These are phyloP conservation scores for Larix kaempferi DNA, from an alignment of 75 land plant species.

Conservation along the genomic window DNA sequence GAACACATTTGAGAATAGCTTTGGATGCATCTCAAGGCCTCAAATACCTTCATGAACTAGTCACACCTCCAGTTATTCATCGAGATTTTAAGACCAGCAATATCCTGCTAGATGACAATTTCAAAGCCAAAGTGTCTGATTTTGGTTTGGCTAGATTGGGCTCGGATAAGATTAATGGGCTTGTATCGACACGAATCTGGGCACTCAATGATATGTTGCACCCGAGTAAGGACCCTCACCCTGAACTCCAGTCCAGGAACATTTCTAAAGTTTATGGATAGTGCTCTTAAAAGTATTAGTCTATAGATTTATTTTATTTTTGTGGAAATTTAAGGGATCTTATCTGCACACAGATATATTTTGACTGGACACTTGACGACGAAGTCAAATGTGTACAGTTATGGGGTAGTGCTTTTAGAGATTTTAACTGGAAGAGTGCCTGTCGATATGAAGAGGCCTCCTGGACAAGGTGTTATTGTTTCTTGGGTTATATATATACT, in stretches of 20 bases:
- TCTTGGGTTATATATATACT: conserved; percentile 53
- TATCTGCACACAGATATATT: conserved; percentile 56
- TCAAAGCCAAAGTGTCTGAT: conserved; percentile 84
- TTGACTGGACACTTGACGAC: conserved; percentile 82
- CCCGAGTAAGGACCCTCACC: conserved; percentile 19
- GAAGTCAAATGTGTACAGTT: conserved; percentile 93
- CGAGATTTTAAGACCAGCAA: conserved; percentile 63
- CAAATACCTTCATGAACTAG: conserved; percentile 72
- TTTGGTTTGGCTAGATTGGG: conserved; percentile 30
- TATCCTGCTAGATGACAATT: conserved; percentile 19
- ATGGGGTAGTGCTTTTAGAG: conserved; percentile 80
- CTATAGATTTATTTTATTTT: too few species aligned
- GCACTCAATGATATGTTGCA: conserved; percentile 31
- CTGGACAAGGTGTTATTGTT: conserved; percentile 74
- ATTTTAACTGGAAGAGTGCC: conserved; percentile 83
- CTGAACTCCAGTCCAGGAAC: too few species aligned
- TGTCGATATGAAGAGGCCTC: conserved; percentile 66
- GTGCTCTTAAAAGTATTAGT: too few species aligned
- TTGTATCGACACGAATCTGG: conserved; percentile 29
- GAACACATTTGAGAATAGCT: conserved; percentile 61
- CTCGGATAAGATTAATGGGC: conserved; percentile 27
- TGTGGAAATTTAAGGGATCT: background rate
- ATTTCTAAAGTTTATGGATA: too few species aligned
- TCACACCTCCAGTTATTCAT: conserved; percentile 78
- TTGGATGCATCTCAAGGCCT: conserved; percentile 76